Percentiles rank a stretch among this genome's conserved stretches.
phyloP scores from a whole-genome alignment of 441 rosid genomes.

The Eutrema salsugineum region DNA sequence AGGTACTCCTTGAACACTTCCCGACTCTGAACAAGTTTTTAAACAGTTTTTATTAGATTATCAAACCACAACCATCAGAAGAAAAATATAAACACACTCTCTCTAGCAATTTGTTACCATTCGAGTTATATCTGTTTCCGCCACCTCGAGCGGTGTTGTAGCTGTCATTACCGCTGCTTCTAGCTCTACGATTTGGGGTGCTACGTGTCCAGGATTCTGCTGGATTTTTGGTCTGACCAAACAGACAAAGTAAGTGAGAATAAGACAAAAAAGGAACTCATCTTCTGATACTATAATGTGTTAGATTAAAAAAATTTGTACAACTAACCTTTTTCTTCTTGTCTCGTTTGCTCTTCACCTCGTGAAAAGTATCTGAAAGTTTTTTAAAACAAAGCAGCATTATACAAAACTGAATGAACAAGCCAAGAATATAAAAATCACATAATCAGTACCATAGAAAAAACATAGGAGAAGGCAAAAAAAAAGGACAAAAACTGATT shows the following conservation, averaged over 20 bases:
- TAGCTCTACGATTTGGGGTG: conserved; percentile 56
- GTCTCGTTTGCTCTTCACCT: conserved; percentile 92
- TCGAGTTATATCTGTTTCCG: conserved; percentile 40
- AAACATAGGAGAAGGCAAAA: neutral
- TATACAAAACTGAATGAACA: neutral
- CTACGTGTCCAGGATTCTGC: conserved; percentile 54
- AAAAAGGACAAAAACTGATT: neutral
- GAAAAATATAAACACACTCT: neutral
- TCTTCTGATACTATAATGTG: neutral
- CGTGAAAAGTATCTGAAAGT: conserved; percentile 75
- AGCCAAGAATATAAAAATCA: neutral
- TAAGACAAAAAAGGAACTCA: neutral
- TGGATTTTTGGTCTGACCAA: conserved; percentile 55
- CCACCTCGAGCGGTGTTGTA: conserved; percentile 43
- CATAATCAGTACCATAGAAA: neutral
- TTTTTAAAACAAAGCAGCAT: neutral
- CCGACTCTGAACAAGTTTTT: conserved; percentile 50
- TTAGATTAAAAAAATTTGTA: neutral
- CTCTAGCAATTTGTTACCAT: conserved; percentile 46
- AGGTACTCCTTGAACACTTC: conserved; percentile 46
- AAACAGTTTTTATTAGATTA: neutral
- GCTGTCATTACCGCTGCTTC: conserved; percentile 58
- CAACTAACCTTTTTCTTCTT: conserved; percentile 68
- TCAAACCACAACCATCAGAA: neutral
- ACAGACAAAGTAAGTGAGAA: neutral